These are phyloP conservation scores for Borovskyia barvae DNA, from an alignment of 208 protist species.

Conservation along the genomic window DNA sequence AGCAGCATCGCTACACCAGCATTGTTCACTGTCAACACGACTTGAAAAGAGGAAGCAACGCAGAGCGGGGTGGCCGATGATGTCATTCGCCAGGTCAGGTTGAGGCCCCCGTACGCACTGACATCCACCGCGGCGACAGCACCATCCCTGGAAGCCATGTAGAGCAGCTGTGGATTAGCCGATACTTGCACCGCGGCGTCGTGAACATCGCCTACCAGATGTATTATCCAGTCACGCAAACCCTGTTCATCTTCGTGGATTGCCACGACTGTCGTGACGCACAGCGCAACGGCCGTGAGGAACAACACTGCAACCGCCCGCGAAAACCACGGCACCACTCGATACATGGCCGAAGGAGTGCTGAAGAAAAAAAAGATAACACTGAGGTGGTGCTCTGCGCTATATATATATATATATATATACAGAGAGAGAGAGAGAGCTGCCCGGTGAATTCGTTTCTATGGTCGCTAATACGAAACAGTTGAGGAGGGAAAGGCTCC, in stretches of 20 bases:
- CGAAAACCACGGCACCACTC: too few species aligned
- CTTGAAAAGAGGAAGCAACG: constrained; percentile 26
- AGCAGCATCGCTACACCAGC: constrained; percentile 50
- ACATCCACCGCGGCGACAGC: constrained; percentile 63
- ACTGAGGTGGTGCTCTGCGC: too few species aligned
- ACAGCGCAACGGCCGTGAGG: neutral
- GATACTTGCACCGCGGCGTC: constrained; percentile 43
- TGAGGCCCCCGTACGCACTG: constrained; percentile 18
- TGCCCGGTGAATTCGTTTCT: too few species aligned
- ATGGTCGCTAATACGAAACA: too few species aligned
- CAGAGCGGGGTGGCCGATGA: constrained; percentile 52
- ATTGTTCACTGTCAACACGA: constrained; percentile 44
- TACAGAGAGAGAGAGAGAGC: too few species aligned
- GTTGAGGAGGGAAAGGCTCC: too few species aligned
- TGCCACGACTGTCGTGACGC: constrained; percentile 15
- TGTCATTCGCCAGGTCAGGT: constrained; percentile 62
- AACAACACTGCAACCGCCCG: neutral
- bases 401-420: too few species aligned
- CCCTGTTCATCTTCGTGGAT: constrained; percentile 90
- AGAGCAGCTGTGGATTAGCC: constrained; percentile 32
- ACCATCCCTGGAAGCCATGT: constrained; percentile 61
- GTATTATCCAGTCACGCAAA: constrained; percentile 76
- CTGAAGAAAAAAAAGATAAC: too few species aligned
- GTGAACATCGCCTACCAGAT: constrained; percentile 73
- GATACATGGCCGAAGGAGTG: too few species aligned